Evolutionary conservation across 306 rosid genomes (phyloP), one percentile per base, ranked within the genome.

Genomic region (Cicer bijugum): DNA sequence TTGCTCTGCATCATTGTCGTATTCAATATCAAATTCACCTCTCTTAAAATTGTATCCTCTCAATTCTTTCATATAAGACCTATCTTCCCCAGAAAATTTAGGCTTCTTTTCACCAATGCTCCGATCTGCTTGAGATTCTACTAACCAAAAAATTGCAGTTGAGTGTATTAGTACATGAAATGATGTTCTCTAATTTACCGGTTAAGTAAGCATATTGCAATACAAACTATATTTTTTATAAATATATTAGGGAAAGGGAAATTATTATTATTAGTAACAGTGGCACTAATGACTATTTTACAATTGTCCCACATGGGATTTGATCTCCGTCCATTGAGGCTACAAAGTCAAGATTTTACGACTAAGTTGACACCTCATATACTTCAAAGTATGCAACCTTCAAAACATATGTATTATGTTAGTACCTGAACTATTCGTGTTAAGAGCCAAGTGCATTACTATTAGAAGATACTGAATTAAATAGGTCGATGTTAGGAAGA

Each of bases 1-100:
- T 78, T 85, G 96, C 81, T 93, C 97, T 62, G 98, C 97, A 71
- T 93, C 96, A 48, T 93, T 90, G 77, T 90, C 97, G 20, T 93
- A 93, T 80, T 93, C 98, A 74, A 87, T 67, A 66, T 93, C 96
- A 61, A 93, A 93, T 78, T 93, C 98, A 78, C 84, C 90, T 75
- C 97, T 84, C 91, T 89, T 90, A 82, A 69, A 81, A 83, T 85
- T 93, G 77, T 90, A 93, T 77, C 98, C 97, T 79, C 90, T 87
- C 82, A 87, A 81, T 82, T 85, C 90, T 55, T 81, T 87, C 82
- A 89, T 37, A 71, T 88, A 85, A 67, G 91, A 91, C 67, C 78
- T 84, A 79, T 80, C 86, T 69, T 89, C 92, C 74, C 86, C 91
- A n/a, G 72, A 69, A n/a, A 80, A 71, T 83, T 92, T 89, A 6